Evolutionary conservation across 768 basidiomycete genomes (phyloP), one percentile per base, ranked within the genome.

Genomic region (Rubroboletus pulcherrimus): DNA sequence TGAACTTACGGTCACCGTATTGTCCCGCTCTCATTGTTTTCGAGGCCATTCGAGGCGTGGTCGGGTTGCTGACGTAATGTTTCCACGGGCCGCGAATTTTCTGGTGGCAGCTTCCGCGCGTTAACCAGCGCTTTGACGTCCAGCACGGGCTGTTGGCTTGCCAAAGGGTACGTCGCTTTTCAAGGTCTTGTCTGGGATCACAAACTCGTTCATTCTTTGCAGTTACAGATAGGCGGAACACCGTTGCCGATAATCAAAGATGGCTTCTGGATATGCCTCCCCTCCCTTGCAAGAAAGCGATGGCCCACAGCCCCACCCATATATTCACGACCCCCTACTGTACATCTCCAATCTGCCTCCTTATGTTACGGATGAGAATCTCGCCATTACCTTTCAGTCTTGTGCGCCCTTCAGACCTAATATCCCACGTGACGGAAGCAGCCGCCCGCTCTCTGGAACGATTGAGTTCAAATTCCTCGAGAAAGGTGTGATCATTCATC

Each of bases 391-490:
- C 3, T 85, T 93, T 63, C 79, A 84, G 60, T 74, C 77, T 60
- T 92, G 89, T 67, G 87, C 86, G 24, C 91, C 90, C 7, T 90
- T 91, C 76, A 82, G 91, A 65, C 91, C 89, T 41, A 86, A 79
- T 70, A 87, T 93, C 60, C 67, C 72, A 47, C 84, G 87, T 66
- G 86, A 89, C 72, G 77, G 71, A 3, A 61, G 76, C 48, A 74
- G 74, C 63, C 75, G 73, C 53, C 72, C 79, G 29, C 71, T 89
- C 30, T 78, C 81, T 50, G 91, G 89, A 31, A 87, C 83, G 56
- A 90, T 93, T 67, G 89, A 93, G 71, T 93, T 93, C 77, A 90
- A 82, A 70, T 86, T 78, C 65, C 77, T 88, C 44, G 87, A 89
- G 66, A 88, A 85, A 78, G 91, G 91, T 91, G 60, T 66, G 79